Evolutionary conservation across 768 basidiomycete species (phyloP).

Genomic region (Boletus coccyginus): DNA sequence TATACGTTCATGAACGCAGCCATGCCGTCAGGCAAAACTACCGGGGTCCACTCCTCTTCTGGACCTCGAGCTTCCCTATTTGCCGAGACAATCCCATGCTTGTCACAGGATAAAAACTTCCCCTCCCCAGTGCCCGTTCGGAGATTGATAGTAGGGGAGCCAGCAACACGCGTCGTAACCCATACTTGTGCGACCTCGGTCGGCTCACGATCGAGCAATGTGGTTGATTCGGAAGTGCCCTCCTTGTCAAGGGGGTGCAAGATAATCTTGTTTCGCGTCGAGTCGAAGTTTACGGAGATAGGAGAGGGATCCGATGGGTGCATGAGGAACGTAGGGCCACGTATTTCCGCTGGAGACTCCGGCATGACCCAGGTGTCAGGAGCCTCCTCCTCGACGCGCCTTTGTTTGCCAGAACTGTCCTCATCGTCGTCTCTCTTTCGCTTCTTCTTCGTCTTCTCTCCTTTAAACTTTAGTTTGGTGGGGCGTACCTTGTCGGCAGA

Average conservation of each 20-base stretch:
- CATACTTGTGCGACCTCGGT: slow-evolving; percentile 87
- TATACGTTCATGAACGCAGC: slow-evolving; percentile 86
- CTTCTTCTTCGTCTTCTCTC: slow-evolving; percentile 83
- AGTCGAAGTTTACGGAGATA: slow-evolving; percentile 73
- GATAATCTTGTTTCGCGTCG: slow-evolving; percentile 71
- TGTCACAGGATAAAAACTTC: slow-evolving; percentile 87
- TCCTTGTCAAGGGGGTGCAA: slow-evolving; percentile 64
- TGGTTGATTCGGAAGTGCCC: slow-evolving; percentile 41
- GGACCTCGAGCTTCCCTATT: slow-evolving; percentile 88
- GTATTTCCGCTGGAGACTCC: slow-evolving; percentile 67
- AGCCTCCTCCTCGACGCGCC: slow-evolving; percentile 55
- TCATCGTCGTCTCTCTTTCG: slow-evolving; percentile 61
- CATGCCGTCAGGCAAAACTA: slow-evolving; percentile 80
- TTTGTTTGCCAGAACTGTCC: slow-evolving; percentile 40
- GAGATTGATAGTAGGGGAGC: slow-evolving; percentile 80
- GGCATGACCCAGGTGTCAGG: slow-evolving; percentile 81
- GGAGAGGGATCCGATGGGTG: slow-evolving; percentile 82
- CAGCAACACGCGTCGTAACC: slow-evolving; percentile 85
- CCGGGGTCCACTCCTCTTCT: slow-evolving; percentile 92
- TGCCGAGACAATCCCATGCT: slow-evolving; percentile 78
- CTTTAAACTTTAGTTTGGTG: slow-evolving; percentile 84
- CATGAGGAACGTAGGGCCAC: slow-evolving; percentile 82
- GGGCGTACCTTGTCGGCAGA: slow-evolving; percentile 54
- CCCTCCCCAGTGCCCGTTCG: slow-evolving; percentile 86
- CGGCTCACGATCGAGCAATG: slow-evolving; percentile 65